These are phyloP conservation scores for Russula lepida DNA, from an alignment of 768 basidiomycete species.

Conservation along the genomic window DNA sequence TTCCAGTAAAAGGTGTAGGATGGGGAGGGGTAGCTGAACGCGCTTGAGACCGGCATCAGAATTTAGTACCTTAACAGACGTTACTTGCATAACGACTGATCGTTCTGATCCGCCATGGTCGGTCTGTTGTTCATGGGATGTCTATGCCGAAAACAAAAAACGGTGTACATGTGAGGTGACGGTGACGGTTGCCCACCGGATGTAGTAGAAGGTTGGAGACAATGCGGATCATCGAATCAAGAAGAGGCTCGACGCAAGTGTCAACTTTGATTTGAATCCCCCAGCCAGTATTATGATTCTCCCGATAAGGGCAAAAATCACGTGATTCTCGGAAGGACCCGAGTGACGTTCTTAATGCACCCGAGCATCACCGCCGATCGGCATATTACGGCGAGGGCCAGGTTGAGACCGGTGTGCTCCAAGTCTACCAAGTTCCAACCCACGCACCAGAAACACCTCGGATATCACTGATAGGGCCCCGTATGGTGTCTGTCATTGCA, in stretches of 20 bases:
- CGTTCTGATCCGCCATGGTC: not conserved
- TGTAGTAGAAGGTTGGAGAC: not conserved
- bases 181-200: not conserved
- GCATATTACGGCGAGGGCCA: not conserved
- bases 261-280: too few relatives aligned
- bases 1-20: not conserved
- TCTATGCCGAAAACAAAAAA: not conserved
- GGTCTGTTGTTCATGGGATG: not conserved
- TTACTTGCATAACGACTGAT: not conserved
- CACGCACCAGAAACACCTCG: not conserved
- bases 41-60: not conserved
- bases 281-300: not conserved
- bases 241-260: not conserved
- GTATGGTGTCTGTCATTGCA: not conserved
- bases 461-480: not conserved
- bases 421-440: not conserved
- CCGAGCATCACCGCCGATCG: not conserved
- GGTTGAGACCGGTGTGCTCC: not conserved
- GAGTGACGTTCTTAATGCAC: not conserved
- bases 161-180: not conserved
- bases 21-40: not conserved
- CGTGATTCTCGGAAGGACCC: not conserved
- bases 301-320: not conserved
- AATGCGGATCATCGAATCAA: not conserved
- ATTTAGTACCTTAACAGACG: not conserved